These are phyloP conservation scores for Passiflora organensis DNA, from an alignment of 345 rosid species.

Conservation along the genomic window DNA sequence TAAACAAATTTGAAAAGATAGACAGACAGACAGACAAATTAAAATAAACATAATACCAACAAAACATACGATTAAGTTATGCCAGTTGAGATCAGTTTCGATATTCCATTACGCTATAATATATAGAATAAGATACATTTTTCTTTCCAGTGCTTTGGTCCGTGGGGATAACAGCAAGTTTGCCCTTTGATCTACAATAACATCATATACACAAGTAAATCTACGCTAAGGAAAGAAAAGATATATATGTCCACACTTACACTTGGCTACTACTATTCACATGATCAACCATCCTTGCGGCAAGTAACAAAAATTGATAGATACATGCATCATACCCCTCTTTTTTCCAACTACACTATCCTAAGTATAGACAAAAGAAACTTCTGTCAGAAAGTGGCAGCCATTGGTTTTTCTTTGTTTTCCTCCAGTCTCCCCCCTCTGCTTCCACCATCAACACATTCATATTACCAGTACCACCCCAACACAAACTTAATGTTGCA, in stretches of 20 bases:
- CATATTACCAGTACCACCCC: conserved; percentile 4
- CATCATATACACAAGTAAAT: conserved; percentile 22
- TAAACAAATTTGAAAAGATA: too few species aligned
- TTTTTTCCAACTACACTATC: conserved; percentile 8
- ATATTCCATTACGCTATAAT: too few species aligned
- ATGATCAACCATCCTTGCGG: conserved; percentile 18
- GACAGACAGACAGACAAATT: too few species aligned
- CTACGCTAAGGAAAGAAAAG: conserved; percentile 1
- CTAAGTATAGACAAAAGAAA: conserved; percentile 4
- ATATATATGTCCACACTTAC: too few species aligned
- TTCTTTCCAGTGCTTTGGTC: conserved; percentile 9
- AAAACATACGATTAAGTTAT: too few species aligned
- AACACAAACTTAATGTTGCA: conserved; percentile 2
- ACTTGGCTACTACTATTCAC: conserved; percentile 25
- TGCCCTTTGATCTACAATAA: conserved; percentile 17
- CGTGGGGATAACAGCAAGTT: conserved; percentile 12
- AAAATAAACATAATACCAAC: too few species aligned
- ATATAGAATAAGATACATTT: conserved; percentile 15
- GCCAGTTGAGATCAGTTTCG: too few species aligned
- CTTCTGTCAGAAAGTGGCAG: conserved; percentile 9
- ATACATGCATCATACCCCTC: conserved; percentile 9
- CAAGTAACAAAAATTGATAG: conserved; percentile 33
- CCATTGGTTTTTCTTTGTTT: background rate
- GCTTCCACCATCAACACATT: background rate
- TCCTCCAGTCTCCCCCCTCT: conserved; percentile 7